phyloP scores from a whole-genome alignment of 2,329 filamentous ascomycete genomes.

The Aspergillus chevalieri region DNA sequence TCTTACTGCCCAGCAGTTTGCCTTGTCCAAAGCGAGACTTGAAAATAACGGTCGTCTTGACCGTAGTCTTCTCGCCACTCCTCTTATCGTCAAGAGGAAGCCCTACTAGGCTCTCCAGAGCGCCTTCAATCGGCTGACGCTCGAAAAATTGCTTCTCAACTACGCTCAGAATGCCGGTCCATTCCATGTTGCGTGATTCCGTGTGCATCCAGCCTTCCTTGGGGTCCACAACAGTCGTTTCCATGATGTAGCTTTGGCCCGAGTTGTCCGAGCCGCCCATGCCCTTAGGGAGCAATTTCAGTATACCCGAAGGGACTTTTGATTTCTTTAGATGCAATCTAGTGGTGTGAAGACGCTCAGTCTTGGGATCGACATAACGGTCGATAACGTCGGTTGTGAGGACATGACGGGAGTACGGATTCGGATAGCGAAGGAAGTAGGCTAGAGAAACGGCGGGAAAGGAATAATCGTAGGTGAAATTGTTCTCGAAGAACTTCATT shows the following conservation, averaged over 20 bases:
- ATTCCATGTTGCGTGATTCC: slow-evolving; percentile 59
- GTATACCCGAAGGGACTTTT: slow-evolving; percentile 55
- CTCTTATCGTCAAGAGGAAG: slow-evolving; percentile 33
- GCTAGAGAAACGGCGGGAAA: slow-evolving; percentile 61
- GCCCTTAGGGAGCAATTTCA: slow-evolving; percentile 56
- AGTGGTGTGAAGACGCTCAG: slow-evolving; percentile 55
- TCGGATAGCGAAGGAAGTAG: slow-evolving; percentile 64
- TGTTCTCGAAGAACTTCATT: slow-evolving; percentile 50
- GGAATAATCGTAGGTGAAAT: slow-evolving; percentile 58
- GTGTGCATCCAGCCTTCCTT: slow-evolving; percentile 62
- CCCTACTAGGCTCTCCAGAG: slow-evolving; percentile 17
- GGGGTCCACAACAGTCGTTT: slow-evolving; percentile 56
- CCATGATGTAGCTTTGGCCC: slow-evolving; percentile 58
- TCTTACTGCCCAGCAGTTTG: slow-evolving; percentile 41
- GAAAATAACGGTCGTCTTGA: slow-evolving; percentile 57
- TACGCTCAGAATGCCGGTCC: slow-evolving; percentile 59
- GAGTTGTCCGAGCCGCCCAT: slow-evolving; percentile 53
- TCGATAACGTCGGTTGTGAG: slow-evolving; percentile 61
- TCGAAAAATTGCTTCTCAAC: slow-evolving; percentile 56
- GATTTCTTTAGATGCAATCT: slow-evolving; percentile 59
- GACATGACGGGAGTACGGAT: slow-evolving; percentile 61
- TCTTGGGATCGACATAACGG: slow-evolving; percentile 54
- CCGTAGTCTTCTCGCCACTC: slow-evolving; percentile 46
- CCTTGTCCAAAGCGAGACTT: slow-evolving; percentile 56
- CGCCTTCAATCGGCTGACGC: slow-evolving; percentile 33